Conservation (phyloP, 1,139 yeast species). For the Yamadazyma dendronema region DNA sequence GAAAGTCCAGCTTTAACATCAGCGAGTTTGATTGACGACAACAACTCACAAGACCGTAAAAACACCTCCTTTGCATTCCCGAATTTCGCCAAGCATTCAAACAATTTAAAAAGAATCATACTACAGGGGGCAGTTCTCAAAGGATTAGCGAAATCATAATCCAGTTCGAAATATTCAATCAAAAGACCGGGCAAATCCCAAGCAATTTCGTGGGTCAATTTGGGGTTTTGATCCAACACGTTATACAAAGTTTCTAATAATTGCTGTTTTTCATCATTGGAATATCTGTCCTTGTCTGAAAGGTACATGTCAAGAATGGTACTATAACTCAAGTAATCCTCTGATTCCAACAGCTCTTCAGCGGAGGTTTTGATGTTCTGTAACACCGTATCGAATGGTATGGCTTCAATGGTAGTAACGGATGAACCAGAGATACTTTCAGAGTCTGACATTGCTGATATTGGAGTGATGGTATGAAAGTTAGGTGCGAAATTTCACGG, state of each 20-base stretch:
- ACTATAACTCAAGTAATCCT: slow-evolving; percentile 69
- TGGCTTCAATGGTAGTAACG: slow-evolving; percentile 25
- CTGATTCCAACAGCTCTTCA: slow-evolving; percentile 37
- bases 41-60: slow-evolving; percentile 63
- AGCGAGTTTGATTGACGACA: slow-evolving; percentile 27
- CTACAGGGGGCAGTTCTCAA: slow-evolving; percentile 36
- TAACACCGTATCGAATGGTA: slow-evolving; percentile 27
- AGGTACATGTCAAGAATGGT: slow-evolving; percentile 67
- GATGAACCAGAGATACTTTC: slow-evolving; percentile 23
- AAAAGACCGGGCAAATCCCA: slow-evolving; percentile 83
- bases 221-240: slow-evolving; percentile 32
- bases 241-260: slow-evolving; percentile 41
- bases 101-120: slow-evolving; percentile 45
- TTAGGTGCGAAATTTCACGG: not conserved
- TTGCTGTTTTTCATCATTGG: slow-evolving; percentile 47
- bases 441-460: slow-evolving; percentile 23
- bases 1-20: slow-evolving; percentile 24
- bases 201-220: slow-evolving; percentile 67
- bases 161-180: slow-evolving; percentile 42
- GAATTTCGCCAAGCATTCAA: slow-evolving; percentile 54
- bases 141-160: slow-evolving; percentile 17
- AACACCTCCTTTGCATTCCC: slow-evolving; percentile 84
- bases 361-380: slow-evolving; percentile 33
- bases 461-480: not conserved
- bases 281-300: slow-evolving; percentile 44